Conservation (phyloP, 2,329 filamentous ascomycete genomes). For the Ascosphaera apis region DNA sequence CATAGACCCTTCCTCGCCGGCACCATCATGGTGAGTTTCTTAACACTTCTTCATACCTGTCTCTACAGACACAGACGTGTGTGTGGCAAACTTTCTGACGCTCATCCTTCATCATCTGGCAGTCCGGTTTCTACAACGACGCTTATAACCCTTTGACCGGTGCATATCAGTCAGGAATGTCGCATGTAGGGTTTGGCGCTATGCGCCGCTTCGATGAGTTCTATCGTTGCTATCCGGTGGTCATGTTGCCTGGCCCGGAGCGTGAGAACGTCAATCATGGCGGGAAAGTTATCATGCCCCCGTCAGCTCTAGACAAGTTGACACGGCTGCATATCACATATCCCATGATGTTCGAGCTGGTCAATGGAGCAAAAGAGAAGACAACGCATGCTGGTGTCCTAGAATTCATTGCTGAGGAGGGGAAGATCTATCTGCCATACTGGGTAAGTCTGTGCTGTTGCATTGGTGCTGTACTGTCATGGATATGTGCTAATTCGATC, state of each 20-base stretch:
- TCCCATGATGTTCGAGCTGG: slow-evolving; percentile 88
- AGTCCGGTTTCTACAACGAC: background rate
- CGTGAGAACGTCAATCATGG: slow-evolving; percentile 81
- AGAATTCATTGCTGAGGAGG: slow-evolving; percentile 94
- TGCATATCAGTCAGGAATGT: background rate
- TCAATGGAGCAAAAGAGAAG: slow-evolving; percentile 58
- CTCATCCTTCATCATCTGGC: too few species aligned
- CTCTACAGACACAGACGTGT: too few species aligned
- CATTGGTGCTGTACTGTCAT: background rate
- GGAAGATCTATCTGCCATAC: slow-evolving; percentile 82
- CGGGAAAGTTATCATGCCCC: slow-evolving; percentile 93
- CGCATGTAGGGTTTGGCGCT: slow-evolving; percentile 7
- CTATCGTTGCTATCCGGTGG: slow-evolving; percentile 87
- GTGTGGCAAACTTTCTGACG: too few species aligned
- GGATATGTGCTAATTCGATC: slow-evolving; percentile 2
- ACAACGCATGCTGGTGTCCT: slow-evolving; percentile 85
- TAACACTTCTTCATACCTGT: too few species aligned
- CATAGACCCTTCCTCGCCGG: too few species aligned
- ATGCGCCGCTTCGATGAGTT: slow-evolving; percentile 88
- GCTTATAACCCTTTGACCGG: background rate
- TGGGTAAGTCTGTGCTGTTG: slow-evolving; percentile 38
- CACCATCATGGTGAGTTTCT: too few species aligned
- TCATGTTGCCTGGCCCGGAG: slow-evolving; percentile 80
- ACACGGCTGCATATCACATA: slow-evolving; percentile 91
- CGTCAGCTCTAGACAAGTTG: slow-evolving; percentile 88